These are phyloP conservation scores for Colletotrichum endophyticum DNA, from an alignment of 2,329 filamentous ascomycete genomes.

Conservation along the genomic window DNA sequence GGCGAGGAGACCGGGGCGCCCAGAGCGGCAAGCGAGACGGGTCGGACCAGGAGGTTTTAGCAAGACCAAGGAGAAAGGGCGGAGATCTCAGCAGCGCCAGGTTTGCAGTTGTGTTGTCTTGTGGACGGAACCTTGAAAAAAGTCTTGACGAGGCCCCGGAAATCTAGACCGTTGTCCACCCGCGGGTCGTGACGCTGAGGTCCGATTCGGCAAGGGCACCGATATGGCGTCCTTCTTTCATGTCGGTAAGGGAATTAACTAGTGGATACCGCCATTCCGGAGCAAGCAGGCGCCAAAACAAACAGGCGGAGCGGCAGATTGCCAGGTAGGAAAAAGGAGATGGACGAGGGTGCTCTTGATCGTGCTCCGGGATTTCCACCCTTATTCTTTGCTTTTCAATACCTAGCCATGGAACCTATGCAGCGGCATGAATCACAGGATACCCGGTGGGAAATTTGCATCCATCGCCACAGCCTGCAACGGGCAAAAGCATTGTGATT, in stretches of 20 bases:
- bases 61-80: not conserved
- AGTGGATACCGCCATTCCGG: slow-evolving; percentile 15
- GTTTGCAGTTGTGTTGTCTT: not conserved
- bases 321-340: not conserved
- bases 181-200: not conserved
- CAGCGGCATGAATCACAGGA: not conserved
- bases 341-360: not conserved
- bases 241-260: slow-evolving; percentile 15
- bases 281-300: slow-evolving; percentile 1
- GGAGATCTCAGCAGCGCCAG: not conserved
- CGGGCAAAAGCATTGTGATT: not conserved
- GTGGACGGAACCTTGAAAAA: not conserved
- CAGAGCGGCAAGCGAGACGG: not conserved
- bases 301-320: slow-evolving; percentile 12
- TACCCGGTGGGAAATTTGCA: not conserved
- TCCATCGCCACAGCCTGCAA: not conserved
- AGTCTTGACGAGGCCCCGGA: not conserved
- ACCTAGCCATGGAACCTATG: not conserved
- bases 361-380: not conserved
- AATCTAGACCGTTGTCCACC: not conserved
- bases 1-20: not conserved
- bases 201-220: slow-evolving; percentile 15
- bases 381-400: not conserved
- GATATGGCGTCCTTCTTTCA: slow-evolving; percentile 5
- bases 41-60: not conserved